Base-by-base conservation (phyloP, 2,329 filamentous ascomycete genomes). In the Colletotrichum tofieldiae region DNA sequence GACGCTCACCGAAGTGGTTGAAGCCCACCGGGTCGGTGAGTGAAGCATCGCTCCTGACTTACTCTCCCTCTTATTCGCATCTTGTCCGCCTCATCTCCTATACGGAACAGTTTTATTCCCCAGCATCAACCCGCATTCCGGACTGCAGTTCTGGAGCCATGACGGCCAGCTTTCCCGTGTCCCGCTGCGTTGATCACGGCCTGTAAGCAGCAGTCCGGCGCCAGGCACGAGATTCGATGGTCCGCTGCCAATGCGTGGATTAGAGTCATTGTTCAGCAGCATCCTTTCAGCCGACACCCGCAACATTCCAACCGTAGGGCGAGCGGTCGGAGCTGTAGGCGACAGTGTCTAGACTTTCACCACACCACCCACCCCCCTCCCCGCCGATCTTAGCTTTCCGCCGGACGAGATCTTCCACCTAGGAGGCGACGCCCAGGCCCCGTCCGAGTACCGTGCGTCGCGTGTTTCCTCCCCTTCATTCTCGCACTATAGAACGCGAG, bases 381-480 rank as follows among this genome's bases (percentile, higher is more conserved):
- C 66, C 26, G 61, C 37, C 54, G 67, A 65, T 69, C 67, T 65
- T 59, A 29, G 67, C 35, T 26, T 26, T 26, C 7, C 45, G 61
- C 52, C 43, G 52, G 52, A 69, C 37, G 43, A 69, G 67, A 69
- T 69, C 61, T 69, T 45, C 60, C 35, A 65, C 62, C 23, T 52
- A 18, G 61, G 61, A 39, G n/a, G 52, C 51, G 18, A 37, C 51
- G 66, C 66, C 35, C 39, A 55, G 60, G 37, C 60, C 49, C 51
- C 18, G 41, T 56, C 35, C 23, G 11, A 68, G 59, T 26, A 32
- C 51, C 51, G 66, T 68, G 66, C 66, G 41, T 60, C 47, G 54
- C 59, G 20, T 39, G 49, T 55, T 55, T 39, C 58, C 23, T 47
- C 18, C 49, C 29, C 43, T 29, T 51, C n/a, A n/a, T 45, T 51